Percentiles rank a stretch among this genome's conserved stretches.
Conservation (phyloP, 768 basidiomycete genomes). For the Lactifluus volemus region DNA sequence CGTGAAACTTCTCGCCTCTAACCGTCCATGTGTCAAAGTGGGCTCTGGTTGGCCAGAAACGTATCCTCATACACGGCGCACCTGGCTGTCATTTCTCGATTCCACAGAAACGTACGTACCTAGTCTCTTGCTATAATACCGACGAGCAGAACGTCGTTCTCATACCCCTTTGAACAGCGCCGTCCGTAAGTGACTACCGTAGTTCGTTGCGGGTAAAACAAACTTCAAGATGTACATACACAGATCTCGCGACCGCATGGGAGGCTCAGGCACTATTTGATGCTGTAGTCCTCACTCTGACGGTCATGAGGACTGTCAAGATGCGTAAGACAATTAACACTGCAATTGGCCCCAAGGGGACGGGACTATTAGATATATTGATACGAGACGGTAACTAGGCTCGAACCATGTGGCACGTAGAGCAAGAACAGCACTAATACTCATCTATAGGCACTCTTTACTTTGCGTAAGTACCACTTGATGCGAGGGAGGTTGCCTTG, state of each 20-base stretch:
- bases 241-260: slow-evolving; percentile 34
- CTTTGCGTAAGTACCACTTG: slow-evolving; percentile 37
- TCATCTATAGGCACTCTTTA: slow-evolving; percentile 39
- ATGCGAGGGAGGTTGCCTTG: neutral
- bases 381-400: slow-evolving; percentile 39
- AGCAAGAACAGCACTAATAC: neutral
- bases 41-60: slow-evolving; percentile 33
- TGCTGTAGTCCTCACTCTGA: slow-evolving; percentile 38
- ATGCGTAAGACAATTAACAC: slow-evolving; percentile 25
- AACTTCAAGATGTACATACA: neutral
- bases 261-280: slow-evolving; percentile 46
- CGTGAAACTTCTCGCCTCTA: neutral
- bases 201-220: no score
- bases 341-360: slow-evolving; percentile 20
- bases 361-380: slow-evolving; percentile 34
- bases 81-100: slow-evolving; percentile 21
- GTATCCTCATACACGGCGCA: neutral
- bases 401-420: neutral
- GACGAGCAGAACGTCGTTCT: neutral
- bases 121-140: neutral
- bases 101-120: slow-evolving; percentile 22
- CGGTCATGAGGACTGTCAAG: slow-evolving; percentile 36
- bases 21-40: slow-evolving; percentile 28
- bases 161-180: slow-evolving; percentile 12
- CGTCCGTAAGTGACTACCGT: slow-evolving; percentile 19